These are phyloP conservation scores for Periconia digitata DNA, from an alignment of 2,329 filamentous ascomycete species.

Conservation along the genomic window DNA sequence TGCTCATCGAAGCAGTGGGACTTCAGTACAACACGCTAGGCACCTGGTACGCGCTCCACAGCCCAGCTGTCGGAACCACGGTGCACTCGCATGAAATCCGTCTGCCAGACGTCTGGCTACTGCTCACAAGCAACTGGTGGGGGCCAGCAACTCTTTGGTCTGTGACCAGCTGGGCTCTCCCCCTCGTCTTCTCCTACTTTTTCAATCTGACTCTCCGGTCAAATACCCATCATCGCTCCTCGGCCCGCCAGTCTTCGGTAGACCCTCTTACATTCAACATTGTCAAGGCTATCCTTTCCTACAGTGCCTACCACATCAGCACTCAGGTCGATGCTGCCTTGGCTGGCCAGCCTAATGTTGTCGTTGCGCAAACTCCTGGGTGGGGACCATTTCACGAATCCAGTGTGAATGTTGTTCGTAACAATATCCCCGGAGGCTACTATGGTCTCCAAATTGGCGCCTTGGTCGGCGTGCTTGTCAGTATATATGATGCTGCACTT, in stretches of 20 bases:
- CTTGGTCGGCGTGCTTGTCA: conserved; percentile 67
- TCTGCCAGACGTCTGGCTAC: conserved; percentile 77
- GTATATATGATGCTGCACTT: conserved; percentile 76
- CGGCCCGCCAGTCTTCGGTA: conserved; percentile 59
- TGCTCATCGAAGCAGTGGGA: conserved; percentile 67
- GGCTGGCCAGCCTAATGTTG: conserved; percentile 49
- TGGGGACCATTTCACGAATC: conserved; percentile 61
- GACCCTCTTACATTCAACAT: conserved; percentile 92
- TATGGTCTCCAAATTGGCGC: conserved; percentile 69
- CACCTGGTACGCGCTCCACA: conserved; percentile 70
- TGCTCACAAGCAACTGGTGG: conserved; percentile 82
- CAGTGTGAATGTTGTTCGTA: conserved; percentile 65
- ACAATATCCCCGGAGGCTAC: conserved; percentile 71
- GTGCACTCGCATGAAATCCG: conserved; percentile 59
- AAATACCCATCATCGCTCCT: conserved; percentile 48
- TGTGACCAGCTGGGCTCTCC: conserved; percentile 69
- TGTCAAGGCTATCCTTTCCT: conserved; percentile 78
- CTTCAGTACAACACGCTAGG: conserved; percentile 72
- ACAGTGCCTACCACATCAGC: conserved; percentile 68
- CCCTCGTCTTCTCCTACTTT: conserved; percentile 77
- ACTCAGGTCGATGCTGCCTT: conserved; percentile 14
- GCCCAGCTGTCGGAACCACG: conserved; percentile 61
- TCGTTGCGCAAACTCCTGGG: conserved; percentile 48
- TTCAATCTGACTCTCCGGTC: conserved; percentile 76
- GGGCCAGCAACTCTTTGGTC: conserved; percentile 76